Conservation (phyloP, 441 rosid species). For the Daphne laureola region DNA sequence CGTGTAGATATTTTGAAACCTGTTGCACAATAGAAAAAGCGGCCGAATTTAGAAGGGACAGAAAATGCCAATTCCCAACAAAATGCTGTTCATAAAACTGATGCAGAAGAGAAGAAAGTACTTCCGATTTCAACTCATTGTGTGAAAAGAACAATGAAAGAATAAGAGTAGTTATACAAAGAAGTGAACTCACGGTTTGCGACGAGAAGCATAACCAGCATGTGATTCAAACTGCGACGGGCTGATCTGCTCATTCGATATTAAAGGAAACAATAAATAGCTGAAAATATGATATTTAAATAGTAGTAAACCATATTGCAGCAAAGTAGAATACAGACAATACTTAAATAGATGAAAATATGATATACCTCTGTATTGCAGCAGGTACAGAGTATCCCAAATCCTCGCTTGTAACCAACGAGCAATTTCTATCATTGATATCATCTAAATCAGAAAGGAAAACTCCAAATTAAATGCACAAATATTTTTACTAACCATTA, state of each 20-base stretch:
- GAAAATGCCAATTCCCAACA: no score
- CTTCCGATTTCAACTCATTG: no score
- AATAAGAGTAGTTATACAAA: no score
- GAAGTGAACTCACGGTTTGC: conserved; percentile 74
- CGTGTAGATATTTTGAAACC: conserved; percentile 84
- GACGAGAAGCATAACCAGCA: conserved; percentile 89
- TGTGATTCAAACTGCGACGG: conserved; percentile 95
- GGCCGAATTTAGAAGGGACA: no score
- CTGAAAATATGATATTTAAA: conserved; percentile 2
- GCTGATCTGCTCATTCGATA: conserved; percentile 55
- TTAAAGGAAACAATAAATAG: conserved; percentile 16
- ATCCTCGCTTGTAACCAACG: conserved; percentile 76
- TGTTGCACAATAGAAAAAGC: conserved; percentile 25
- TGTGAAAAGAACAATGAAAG: no score
- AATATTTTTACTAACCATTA: not conserved
- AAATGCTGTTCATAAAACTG: no score
- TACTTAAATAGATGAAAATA: not conserved
- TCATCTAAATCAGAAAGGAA: conserved; percentile 20
- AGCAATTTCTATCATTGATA: conserved; percentile 60
- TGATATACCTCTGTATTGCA: conserved; percentile 65
- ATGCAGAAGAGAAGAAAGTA: no score
- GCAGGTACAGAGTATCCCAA: conserved; percentile 76
- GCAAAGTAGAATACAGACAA: conserved; percentile 2
- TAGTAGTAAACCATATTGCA: no score
- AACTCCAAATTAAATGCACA: conserved; percentile 10